Base-by-base conservation (phyloP, 495 filamentous ascomycete species). In the Bacidia rubella region DNA sequence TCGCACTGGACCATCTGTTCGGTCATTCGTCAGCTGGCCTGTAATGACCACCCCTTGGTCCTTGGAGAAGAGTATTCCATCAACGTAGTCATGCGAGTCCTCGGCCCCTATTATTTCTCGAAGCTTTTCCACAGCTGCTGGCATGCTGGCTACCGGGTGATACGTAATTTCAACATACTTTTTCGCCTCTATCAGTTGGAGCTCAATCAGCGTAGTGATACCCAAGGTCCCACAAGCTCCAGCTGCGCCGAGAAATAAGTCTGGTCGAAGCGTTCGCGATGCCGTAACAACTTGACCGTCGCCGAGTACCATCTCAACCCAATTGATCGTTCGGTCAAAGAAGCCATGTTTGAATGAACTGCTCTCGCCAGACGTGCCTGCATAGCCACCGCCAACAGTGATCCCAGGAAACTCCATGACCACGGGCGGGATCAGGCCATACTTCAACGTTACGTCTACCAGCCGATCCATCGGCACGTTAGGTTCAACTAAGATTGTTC, bases 341-440 rank as follows among this genome's bases (percentile, higher is more conserved):
- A 72, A 76, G 5, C 77, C 76, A 57, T 78, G 68, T 20, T 69
- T 71, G 61, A 78, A 80, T 0, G 70, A 74, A 46, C 68, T 72
- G 50, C 73, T 77, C 56, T 78, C 75, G 15, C 73, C 76, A 1
- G 70, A 68, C 0, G 76, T 78, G 1, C 77, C 76, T 4, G 75
- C 66, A 57, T 73, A 81, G 2, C 71, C 73, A 20, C 77, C 77
- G 1, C 77, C 76, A 0, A 72, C 74, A 5, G 75, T 79, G 53
- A 78, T 79, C 3, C 76, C 74, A 4, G 74, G 75, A 52, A 79
- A 80, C 49, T 72, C 74, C 69, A 78, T 77, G 9, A 79, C 75
- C 2, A 79, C 76, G 5, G 72, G 70, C 15, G 77, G 74, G 7
- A 76, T 57, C 2, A 76, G 57, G 9, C 65, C 67, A 26, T 74